Conservation (phyloP, 257 asterid species). For the Nicotiana attenuata region DNA sequence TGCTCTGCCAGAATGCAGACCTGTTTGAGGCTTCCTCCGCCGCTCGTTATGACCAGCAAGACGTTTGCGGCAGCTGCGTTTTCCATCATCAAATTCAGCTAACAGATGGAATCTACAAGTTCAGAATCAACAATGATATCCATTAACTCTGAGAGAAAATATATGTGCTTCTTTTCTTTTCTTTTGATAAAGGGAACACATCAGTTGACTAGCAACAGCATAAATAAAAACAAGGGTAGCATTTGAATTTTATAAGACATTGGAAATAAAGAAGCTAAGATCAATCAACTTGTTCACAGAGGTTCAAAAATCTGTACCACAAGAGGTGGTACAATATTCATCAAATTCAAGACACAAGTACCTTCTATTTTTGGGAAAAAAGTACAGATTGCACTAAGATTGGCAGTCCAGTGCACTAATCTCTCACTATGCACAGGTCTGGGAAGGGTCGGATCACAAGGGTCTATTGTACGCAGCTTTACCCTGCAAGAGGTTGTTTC, state of each 20-base stretch:
- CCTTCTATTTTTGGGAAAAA: neutral
- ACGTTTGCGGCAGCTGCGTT: constrained; percentile 48
- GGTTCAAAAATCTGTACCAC: neutral
- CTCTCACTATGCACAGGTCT: too few species aligned
- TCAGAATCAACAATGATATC: neutral
- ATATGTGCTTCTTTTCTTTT: neutral
- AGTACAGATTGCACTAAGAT: neutral
- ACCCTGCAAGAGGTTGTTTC: too few species aligned
- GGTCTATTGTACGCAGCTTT: too few species aligned
- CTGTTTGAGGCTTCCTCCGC: constrained; percentile 32
- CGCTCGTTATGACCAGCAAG: constrained; percentile 49
- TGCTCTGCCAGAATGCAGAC: constrained; percentile 20
- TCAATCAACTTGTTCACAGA: neutral
- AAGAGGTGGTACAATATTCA: neutral
- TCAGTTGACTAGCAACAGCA: neutral
- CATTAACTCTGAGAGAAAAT: neutral
- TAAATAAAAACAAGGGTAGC: neutral
- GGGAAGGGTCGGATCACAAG: too few species aligned
- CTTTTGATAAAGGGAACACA: neutral
- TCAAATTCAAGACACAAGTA: neutral
- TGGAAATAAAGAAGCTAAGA: neutral
- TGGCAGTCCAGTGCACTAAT: too few species aligned
- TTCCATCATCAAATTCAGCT: constrained; percentile 47
- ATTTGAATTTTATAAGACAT: neutral
- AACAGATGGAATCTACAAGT: constrained; percentile 34